phyloP scores from a whole-genome alignment of 345 rosid genomes.

The Syzygium oleosum region DNA sequence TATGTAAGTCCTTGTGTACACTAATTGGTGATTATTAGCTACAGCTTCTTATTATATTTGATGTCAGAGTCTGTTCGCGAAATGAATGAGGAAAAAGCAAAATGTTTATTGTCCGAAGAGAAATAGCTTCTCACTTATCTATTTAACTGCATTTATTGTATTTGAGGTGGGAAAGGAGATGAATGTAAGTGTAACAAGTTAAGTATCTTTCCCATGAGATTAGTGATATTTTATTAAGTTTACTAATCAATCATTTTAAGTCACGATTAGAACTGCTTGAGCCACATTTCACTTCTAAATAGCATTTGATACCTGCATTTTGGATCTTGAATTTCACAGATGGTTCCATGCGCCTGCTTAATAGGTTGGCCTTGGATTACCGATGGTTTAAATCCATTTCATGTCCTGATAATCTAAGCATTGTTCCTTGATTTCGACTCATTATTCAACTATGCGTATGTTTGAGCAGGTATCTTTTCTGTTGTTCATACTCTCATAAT shows the following conservation, averaged over 20 bases:
- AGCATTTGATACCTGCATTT: not conserved
- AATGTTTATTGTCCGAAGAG: not conserved
- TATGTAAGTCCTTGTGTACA: conserved; percentile 27
- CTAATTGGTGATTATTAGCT: not conserved
- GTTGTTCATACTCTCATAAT: conserved; percentile 89
- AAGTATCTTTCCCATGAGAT: not conserved
- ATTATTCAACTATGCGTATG: not conserved
- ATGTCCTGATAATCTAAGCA: not conserved
- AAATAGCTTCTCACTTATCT: not conserved
- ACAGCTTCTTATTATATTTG: not conserved
- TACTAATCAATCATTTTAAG: not conserved
- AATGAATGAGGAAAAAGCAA: not conserved
- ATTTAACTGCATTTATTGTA: not conserved
- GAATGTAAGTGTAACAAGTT: not conserved
- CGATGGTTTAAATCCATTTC: not conserved
- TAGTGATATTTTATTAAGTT: not conserved
- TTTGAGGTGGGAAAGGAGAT: not conserved
- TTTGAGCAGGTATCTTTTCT: conserved; percentile 73
- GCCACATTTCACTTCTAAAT: not conserved
- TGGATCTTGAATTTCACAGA: not conserved
- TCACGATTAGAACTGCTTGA: not conserved
- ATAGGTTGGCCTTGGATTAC: not conserved
- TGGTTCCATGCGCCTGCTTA: not conserved
- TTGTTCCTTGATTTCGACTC: not conserved
- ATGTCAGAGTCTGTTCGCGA: not conserved